Conservation (phyloP, 2,329 filamentous ascomycete species). For the Penicillium capsulatum region DNA sequence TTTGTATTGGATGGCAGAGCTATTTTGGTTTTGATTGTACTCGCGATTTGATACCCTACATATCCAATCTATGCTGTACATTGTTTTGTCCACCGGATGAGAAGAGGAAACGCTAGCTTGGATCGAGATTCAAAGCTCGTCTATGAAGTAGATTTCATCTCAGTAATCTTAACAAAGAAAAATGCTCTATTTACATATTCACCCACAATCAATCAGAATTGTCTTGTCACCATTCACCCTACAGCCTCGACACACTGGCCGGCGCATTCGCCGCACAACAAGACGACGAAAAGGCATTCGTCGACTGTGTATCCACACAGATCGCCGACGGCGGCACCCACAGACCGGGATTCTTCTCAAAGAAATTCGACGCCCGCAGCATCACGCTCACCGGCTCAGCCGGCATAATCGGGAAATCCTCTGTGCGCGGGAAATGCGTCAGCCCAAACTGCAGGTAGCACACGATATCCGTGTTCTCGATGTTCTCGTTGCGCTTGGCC, state of each 20-base stretch:
- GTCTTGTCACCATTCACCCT: no score
- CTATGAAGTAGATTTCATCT: no score
- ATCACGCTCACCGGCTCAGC: conserved; percentile 79
- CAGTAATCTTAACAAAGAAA: no score
- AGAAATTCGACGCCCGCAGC: conserved; percentile 77
- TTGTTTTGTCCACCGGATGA: no score
- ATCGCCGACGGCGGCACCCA: conserved; percentile 49
- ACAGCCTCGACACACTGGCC: conserved; percentile 18
- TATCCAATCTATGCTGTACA: no score
- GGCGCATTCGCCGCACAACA: conserved; percentile 21
- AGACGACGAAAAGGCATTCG: conserved; percentile 24
- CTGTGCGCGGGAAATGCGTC: conserved; percentile 81
- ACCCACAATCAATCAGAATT: no score
- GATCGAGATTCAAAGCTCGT: no score
- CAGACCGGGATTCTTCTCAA: conserved; percentile 66
- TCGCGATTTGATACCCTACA: no score
- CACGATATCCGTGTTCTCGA: conserved; percentile 81
- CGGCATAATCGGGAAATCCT: conserved; percentile 92
- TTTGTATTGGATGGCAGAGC: no score
- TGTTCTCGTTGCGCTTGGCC: conserved; percentile 60
- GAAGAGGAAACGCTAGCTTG: no score
- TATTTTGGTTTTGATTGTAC: no score
- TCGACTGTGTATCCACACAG: conserved; percentile 29
- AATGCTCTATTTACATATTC: no score
- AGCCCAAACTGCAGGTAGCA: conserved; percentile 93